Evolutionary conservation across 306 rosid genomes (phyloP).

Genomic region (Trifolium pratense): DNA sequence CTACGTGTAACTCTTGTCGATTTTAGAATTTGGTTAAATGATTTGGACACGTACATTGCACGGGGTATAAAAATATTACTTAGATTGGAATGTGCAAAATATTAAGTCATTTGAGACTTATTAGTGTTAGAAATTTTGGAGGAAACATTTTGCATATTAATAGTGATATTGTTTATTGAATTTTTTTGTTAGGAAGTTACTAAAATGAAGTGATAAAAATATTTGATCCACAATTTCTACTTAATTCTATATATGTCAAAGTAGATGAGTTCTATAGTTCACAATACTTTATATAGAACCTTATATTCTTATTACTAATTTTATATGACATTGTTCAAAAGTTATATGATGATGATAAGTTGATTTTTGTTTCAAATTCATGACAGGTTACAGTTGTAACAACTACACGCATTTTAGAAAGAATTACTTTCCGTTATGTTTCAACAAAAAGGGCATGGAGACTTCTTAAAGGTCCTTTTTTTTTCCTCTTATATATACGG

Average conservation of each 20-base stretch:
- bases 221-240: neutral
- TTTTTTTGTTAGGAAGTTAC: neutral
- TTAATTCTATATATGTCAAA: too few species aligned
- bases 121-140: too few species aligned
- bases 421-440: conserved; percentile 63
- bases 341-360: conserved; percentile 14
- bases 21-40: too few species aligned
- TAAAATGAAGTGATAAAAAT: neutral
- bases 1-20: too few species aligned
- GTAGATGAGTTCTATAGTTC: too few species aligned
- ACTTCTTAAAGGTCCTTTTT: conserved; percentile 73
- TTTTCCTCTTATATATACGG: neutral
- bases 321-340: conserved; percentile 19
- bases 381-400: conserved; percentile 73
- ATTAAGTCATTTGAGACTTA: too few species aligned
- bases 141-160: neutral
- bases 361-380: conserved; percentile 35
- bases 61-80: too few species aligned
- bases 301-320: neutral
- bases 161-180: neutral
- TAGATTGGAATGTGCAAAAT: too few species aligned
- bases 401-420: conserved; percentile 79
- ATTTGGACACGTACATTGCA: too few species aligned
- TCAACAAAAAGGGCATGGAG: conserved; percentile 84
- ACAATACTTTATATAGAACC: too few species aligned